Conservation (phyloP, 768 basidiomycete species). For the Vararia minispora region DNA sequence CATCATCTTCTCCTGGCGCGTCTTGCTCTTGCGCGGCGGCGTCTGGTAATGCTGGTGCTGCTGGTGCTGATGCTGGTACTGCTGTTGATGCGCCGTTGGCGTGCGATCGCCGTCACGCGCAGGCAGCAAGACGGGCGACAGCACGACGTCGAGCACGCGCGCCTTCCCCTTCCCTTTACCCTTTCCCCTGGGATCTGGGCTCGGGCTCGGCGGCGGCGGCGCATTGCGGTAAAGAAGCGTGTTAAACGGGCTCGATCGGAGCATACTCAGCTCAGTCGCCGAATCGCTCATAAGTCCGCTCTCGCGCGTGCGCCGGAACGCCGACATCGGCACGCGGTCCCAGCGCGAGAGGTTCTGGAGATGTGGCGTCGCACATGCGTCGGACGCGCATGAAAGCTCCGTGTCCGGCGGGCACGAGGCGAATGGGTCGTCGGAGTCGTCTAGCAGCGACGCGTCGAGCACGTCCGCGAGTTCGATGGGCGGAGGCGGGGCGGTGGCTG, state of each 20-base stretch:
- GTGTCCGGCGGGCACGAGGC: constrained; percentile 8
- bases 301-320: constrained; percentile 56
- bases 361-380: constrained; percentile 20
- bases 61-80: constrained; percentile 18
- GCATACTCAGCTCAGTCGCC: constrained; percentile 7
- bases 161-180: constrained; percentile 20
- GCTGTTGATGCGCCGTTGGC: constrained; percentile 29
- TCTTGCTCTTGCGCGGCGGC: constrained; percentile 36
- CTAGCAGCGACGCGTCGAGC: constrained; percentile 60
- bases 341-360: constrained; percentile 49
- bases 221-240: constrained; percentile 14
- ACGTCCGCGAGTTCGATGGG: constrained; percentile 66
- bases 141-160: constrained; percentile 22
- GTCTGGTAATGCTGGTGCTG: constrained; percentile 19
- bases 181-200: constrained; percentile 20
- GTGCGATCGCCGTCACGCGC: constrained; percentile 44
- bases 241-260: constrained; percentile 12
- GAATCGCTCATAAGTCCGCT: constrained; percentile 15
- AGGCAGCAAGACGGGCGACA: constrained; percentile 43
- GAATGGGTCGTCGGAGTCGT: constrained; percentile 34
- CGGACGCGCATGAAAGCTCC: constrained; percentile 11
- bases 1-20: constrained; percentile 32
- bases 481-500: constrained; percentile 30
- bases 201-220: constrained; percentile 13
- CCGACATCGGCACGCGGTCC: constrained; percentile 63